Evolutionary conservation across 805 yeast genomes (phyloP).

Genomic region (Zygosaccharomyces kombuchaensis): DNA sequence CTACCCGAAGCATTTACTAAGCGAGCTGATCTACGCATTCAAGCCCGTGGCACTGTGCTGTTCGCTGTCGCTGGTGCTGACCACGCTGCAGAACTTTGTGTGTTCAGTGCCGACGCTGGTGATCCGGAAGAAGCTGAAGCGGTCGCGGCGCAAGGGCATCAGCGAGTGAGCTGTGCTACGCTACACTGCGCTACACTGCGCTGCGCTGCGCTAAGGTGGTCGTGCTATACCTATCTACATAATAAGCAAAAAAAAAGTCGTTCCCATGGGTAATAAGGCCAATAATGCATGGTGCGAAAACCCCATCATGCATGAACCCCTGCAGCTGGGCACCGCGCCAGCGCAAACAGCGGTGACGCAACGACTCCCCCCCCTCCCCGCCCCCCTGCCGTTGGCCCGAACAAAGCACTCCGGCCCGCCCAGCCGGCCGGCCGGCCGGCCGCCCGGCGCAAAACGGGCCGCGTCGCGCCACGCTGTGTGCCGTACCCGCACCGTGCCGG

Average conservation of each 20-base stretch:
- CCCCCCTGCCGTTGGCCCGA: no score
- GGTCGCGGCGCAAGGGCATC: slow-evolving; percentile 29
- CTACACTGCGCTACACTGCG: no score
- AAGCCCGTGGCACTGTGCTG: slow-evolving; percentile 33
- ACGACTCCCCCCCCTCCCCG: background rate
- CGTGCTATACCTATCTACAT: no score
- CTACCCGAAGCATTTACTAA: slow-evolving; percentile 38
- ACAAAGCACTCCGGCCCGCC: no score
- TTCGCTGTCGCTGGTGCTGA: slow-evolving; percentile 28
- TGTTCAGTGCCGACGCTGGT: slow-evolving; percentile 34
- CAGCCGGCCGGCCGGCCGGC: no score
- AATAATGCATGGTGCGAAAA: no score
- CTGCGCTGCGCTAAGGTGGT: no score
- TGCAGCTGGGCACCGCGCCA: no score
- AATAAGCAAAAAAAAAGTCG: background rate
- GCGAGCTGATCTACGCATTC: slow-evolving; percentile 36
- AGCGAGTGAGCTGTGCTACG: no score
- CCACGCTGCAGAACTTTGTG: slow-evolving; percentile 31
- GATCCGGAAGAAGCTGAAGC: slow-evolving; percentile 31
- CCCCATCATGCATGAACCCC: no score
- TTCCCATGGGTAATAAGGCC: background rate
- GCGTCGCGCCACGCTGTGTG: slow-evolving; percentile 14
- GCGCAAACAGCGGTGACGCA: no score
- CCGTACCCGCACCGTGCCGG: slow-evolving; percentile 9
- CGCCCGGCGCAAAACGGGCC: no score